Percentiles rank a stretch among this genome's conserved stretches.
These are phyloP conservation scores for Lentinula raphanica DNA, from an alignment of 768 basidiomycete genomes.

Conservation along the genomic window DNA sequence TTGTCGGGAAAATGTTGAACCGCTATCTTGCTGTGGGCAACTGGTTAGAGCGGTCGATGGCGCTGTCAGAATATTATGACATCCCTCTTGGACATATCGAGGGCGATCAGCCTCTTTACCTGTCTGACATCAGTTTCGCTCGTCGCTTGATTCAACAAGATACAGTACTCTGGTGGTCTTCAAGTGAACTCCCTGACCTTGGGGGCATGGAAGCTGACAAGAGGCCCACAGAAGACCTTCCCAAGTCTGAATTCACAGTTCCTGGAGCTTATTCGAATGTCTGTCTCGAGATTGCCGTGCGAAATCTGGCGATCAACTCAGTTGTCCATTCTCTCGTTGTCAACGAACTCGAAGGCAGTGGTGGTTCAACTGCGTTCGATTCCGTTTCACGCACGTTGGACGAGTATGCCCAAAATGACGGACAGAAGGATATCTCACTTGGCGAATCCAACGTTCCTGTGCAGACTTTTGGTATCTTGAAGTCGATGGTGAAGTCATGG, in stretches of 20 bases:
- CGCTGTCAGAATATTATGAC: conserved; percentile 87
- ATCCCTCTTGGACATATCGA: conserved; percentile 91
- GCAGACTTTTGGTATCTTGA: conserved; percentile 79
- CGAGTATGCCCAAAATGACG: conserved; percentile 74
- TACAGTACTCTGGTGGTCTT: conserved; percentile 95
- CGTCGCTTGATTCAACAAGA: conserved; percentile 84
- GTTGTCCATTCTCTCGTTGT: conserved; percentile 91
- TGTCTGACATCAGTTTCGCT: conserved; percentile 89
- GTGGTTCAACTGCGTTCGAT: conserved; percentile 91
- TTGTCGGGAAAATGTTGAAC: conserved; percentile 75
- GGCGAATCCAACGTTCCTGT: conserved; percentile 89
- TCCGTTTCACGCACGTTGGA: conserved; percentile 87
- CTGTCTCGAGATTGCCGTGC: conserved; percentile 82
- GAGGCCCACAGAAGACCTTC: conserved; percentile 68
- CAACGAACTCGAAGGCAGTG: conserved; percentile 95
- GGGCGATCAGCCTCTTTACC: conserved; percentile 80
- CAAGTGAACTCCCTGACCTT: conserved; percentile 81
- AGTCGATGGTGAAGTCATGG: conserved; percentile 87
- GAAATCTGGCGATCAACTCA: conserved; percentile 91
- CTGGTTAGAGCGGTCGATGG: conserved; percentile 76
- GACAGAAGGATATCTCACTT: conserved; percentile 68
- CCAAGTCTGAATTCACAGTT: conserved; percentile 77
- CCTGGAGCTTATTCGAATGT: conserved; percentile 91
- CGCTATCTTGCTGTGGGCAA: conserved; percentile 74
- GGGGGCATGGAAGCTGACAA: conserved; percentile 90